phyloP scores from a whole-genome alignment of 257 asterid species.

The Ligustrum vulgare region DNA sequence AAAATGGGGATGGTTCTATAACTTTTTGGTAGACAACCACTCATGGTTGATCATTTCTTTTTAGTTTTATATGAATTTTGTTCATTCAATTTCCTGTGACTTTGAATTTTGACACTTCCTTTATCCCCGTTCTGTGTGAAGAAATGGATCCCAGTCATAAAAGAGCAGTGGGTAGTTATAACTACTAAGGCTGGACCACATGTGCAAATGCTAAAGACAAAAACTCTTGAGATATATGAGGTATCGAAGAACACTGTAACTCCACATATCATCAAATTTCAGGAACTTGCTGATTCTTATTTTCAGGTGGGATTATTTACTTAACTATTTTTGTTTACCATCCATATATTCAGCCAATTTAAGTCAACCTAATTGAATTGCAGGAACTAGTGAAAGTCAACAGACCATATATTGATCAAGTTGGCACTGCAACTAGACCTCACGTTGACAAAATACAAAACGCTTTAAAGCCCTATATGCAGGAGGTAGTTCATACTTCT shows the following conservation, averaged over 20 bases:
- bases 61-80: background rate
- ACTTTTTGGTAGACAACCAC: background rate
- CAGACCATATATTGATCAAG: conserved; percentile 79
- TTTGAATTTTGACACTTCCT: conserved; percentile 5
- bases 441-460: conserved; percentile 63
- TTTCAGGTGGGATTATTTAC: conserved; percentile 52
- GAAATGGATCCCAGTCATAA: conserved; percentile 77
- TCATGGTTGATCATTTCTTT: background rate
- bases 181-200: conserved; percentile 66
- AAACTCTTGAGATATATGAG: conserved; percentile 62
- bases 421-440: conserved; percentile 78
- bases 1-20: background rate
- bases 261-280: conserved; percentile 67
- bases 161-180: conserved; percentile 74
- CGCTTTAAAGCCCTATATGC: conserved; percentile 61
- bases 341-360: conserved; percentile 12
- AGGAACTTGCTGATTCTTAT: conserved; percentile 74
- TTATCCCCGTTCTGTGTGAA: conserved; percentile 35
- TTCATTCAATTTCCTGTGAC: conserved; percentile 7
- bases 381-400: conserved; percentile 73
- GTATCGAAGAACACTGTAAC: conserved; percentile 54
- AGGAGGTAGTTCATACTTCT: conserved; percentile 53
- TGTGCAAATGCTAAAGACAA: conserved; percentile 53
- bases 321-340: conserved; percentile 11
- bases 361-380: background rate